Evolutionary conservation across 2,329 filamentous ascomycete genomes (phyloP).

Genomic region (Podosphaera aphanis): DNA sequence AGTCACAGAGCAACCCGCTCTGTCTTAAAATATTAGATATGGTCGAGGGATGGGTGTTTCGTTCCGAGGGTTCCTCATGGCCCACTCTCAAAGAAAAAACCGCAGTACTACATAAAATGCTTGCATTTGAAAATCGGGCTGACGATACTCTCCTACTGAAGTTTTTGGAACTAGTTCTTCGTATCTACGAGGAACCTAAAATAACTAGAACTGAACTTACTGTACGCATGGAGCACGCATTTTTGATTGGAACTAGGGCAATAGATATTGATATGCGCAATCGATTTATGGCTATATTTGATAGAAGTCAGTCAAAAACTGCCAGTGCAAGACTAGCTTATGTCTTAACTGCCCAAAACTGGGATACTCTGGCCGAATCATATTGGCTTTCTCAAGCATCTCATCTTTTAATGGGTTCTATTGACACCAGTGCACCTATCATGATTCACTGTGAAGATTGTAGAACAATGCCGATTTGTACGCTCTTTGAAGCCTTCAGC

Average conservation of each 20-base stretch:
- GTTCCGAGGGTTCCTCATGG: constrained; percentile 67
- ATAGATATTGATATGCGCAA: constrained; percentile 93
- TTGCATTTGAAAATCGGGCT: constrained; percentile 68
- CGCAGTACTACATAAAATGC: constrained; percentile 96
- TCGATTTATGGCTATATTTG: constrained; percentile 88
- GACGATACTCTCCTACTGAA: constrained; percentile 74
- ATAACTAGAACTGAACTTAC: constrained; percentile 88
- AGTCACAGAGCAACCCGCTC: constrained; percentile 65
- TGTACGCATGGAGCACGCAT: constrained; percentile 91
- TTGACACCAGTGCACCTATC: constrained; percentile 61
- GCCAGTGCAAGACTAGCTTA: constrained; percentile 76
- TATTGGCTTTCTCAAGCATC: constrained; percentile 95
- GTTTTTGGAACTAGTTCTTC: constrained; percentile 86
- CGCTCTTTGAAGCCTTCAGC: constrained; percentile 48
- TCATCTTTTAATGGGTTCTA: constrained; percentile 71
- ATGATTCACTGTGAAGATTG: constrained; percentile 72
- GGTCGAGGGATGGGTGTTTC: constrained; percentile 91
- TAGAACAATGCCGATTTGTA: constrained; percentile 48
- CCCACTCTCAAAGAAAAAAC: constrained; percentile 97
- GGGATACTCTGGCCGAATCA: constrained; percentile 82
- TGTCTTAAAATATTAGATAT: constrained; percentile 85
- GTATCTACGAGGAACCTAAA: constrained; percentile 94
- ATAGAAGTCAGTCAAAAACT: constrained; percentile 79
- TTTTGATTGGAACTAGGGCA: constrained; percentile 81
- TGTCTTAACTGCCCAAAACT: constrained; percentile 78